Base-by-base conservation (phyloP, 345 rosid species). In the Syzygium jambos region DNA sequence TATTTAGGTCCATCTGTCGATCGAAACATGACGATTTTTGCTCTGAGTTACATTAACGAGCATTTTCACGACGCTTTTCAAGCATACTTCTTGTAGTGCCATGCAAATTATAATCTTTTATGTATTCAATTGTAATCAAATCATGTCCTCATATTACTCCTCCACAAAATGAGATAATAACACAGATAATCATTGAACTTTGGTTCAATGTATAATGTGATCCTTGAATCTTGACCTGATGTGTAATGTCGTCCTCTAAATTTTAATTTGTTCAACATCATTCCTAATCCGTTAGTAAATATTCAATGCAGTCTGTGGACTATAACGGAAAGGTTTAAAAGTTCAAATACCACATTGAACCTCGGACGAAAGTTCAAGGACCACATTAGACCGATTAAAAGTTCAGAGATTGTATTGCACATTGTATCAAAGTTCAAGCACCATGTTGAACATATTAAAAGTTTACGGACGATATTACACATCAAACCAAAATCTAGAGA, bases 321-420 rank as follows among this genome's bases (percentile, higher is more conserved):
- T 25, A 25, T 25, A 59, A 59, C 27, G 15, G 27, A 27, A 59
- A 59, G 11, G 6, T 11, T 59, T 27, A 11, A 27, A 25, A 25
- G 11, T 27, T 27, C 3, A 25, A 0, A 0, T 2, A 56, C 10
- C n/a, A 23, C n/a, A 4, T 15, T 7, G 34, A 29, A 3, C 5
- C 3, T 13, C 29, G 2, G 3, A 63, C 3, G 2, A 29, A 29
- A 61, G 4, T 65, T 30, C 5, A 65, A 15, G 0, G 0, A 2
- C 0, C 5, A 8, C 3, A 8, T 16, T 4, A 0, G 8, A 30
- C 5, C 3, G 8, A 9, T 65, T 30, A 65, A 65, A 57, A 25
- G 1, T 11, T 57, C 23, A 4, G 3, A 4, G 11, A 57, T 11
- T 7, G 11, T n/a, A 57, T 57, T 57, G 27, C 27, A 57, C 2